Evolutionary conservation across 768 basidiomycete species (phyloP), one percentile per base, ranked within the genome.

Genomic region (Trametes sanguinea): DNA sequence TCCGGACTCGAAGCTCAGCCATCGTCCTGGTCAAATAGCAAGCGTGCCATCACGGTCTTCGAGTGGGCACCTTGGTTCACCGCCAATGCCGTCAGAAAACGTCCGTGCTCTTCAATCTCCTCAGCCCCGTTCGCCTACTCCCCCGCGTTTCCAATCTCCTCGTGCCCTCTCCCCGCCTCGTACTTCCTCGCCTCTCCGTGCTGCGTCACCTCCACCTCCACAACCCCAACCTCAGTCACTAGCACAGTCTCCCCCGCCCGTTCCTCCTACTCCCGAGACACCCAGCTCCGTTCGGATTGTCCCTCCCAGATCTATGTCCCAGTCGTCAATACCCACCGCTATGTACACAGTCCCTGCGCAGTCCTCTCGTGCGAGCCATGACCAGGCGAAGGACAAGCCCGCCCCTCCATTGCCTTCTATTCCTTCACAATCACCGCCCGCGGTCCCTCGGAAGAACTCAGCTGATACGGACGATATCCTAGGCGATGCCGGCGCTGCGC

Each of bases 401-500:
- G 54, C 16, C 3, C 55, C 44, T 48, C 67, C 50, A 32, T 56
- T 54, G 6, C 55, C 61, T 9, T 51, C 69, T 2, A 46, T 63
- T 42, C 40, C 64, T 2, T 47, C 63, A n/a, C 60, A 73, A 72
- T 51, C 69, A 30, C 52, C 65, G 5, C 64, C 66, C 22, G 57
- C 60, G 22, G 47, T 62, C 14, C 61, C 60, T 5, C 55, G 62
- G 40, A 57, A 65, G 57, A 27, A 62, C 46, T 22, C 52, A 2
- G 54, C 17, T 17, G 68, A 71, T 37, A 73, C 72, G 22, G 70
- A 78, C 50, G 75, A 75, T 46, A 67, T 88, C 30, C 76, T 78
- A 51, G 74, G 78, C 56, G 87, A 88, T 68, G 85, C 85, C 10
- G 85, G 85, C 29, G 63, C 58, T 14, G 86, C 87, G 11, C 71